Evolutionary conservation across 495 filamentous ascomycete species (phyloP).

Genomic region (Penicillium daleae): DNA sequence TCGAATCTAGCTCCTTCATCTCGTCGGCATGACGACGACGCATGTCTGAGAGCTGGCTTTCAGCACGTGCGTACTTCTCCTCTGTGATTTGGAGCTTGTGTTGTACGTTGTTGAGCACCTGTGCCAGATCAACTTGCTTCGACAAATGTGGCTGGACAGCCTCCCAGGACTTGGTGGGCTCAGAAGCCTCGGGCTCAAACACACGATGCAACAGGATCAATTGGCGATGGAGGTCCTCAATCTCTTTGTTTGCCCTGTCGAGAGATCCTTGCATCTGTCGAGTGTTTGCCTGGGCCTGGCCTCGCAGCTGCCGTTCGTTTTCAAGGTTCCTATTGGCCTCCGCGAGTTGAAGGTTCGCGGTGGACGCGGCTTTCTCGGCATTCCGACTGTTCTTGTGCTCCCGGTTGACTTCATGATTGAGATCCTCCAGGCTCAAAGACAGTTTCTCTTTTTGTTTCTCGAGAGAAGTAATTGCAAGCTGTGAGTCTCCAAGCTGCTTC

Average conservation of each 20-base stretch:
- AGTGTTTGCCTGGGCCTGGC: constrained; percentile 83
- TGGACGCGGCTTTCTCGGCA: constrained; percentile 90
- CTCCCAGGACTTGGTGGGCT: constrained; percentile 64
- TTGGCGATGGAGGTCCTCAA: constrained; percentile 77
- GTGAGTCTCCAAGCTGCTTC: constrained; percentile 85
- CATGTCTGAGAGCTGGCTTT: constrained; percentile 80
- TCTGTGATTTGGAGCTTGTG: constrained; percentile 82
- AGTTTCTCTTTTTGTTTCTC: constrained; percentile 98
- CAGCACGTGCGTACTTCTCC: constrained; percentile 81
- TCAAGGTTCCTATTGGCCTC: constrained; percentile 89
- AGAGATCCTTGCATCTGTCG: constrained; percentile 77
- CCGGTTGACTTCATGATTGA: constrained; percentile 88
- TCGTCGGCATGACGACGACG: constrained; percentile 73
- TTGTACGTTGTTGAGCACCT: constrained; percentile 85
- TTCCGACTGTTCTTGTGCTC: constrained; percentile 91
- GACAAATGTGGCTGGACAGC: constrained; percentile 60
- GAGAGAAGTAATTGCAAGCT: constrained; percentile 79
- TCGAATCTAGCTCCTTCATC: constrained; percentile 71
- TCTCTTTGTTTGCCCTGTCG: constrained; percentile 76
- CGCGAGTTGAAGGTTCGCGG: constrained; percentile 77
- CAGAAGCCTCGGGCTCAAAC: constrained; percentile 75
- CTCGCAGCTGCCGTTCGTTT: constrained; percentile 83
- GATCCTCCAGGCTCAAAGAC: constrained; percentile 83
- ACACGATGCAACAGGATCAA: constrained; percentile 81
- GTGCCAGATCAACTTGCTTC: constrained; percentile 78